A percentile compares a stretch with the other conserved stretches of the same genome.
Conservation (phyloP, 164 flowering plant species). For the Chloranthus sessilifolius region DNA sequence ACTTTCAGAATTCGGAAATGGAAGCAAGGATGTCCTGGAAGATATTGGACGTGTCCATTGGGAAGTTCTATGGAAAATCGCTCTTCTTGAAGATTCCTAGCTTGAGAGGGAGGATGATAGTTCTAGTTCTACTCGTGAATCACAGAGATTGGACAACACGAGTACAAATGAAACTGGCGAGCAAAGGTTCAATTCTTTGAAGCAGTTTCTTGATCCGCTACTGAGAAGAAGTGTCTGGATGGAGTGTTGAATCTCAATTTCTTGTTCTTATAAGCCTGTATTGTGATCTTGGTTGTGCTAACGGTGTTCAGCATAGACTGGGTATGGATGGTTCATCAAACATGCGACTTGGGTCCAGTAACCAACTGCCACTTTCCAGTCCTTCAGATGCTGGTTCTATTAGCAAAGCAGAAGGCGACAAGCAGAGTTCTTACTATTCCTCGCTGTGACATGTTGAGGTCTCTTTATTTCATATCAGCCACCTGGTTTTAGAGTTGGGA, state of each 20-base stretch:
- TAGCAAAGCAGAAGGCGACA: constrained; percentile 54
- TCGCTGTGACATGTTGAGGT: constrained; percentile 84
- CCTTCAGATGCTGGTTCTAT: too few relatives aligned
- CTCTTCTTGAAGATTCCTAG: constrained; percentile 74
- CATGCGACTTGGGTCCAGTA: constrained; percentile 35
- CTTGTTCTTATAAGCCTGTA: constrained; percentile 74
- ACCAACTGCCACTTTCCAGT: constrained; percentile 32
- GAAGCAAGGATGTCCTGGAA: constrained; percentile 76
- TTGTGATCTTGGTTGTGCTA: constrained; percentile 74
- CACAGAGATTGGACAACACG: constrained; percentile 31
- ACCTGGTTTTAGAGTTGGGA: constrained; percentile 85
- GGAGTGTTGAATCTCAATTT: constrained; percentile 85
- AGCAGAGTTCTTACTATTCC: constrained; percentile 61
- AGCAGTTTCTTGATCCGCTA: constrained; percentile 84
- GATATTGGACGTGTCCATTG: constrained; percentile 77
- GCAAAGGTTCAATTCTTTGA: constrained; percentile 61
- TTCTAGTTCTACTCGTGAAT: constrained; percentile 32
- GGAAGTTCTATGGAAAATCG: constrained; percentile 84
- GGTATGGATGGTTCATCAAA: constrained; percentile 39
- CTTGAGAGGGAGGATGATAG: constrained; percentile 40
- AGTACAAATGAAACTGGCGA: constrained; percentile 51
- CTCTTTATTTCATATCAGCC: constrained; percentile 77
- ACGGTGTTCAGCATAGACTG: constrained; percentile 46
- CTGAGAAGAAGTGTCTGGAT: constrained; percentile 73
- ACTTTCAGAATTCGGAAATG: constrained; percentile 80